A percentile compares a stretch with the other conserved stretches of the same genome.
phyloP scores from a whole-genome alignment of 805 yeast genomes.

The Lipomyces starkeyi region DNA sequence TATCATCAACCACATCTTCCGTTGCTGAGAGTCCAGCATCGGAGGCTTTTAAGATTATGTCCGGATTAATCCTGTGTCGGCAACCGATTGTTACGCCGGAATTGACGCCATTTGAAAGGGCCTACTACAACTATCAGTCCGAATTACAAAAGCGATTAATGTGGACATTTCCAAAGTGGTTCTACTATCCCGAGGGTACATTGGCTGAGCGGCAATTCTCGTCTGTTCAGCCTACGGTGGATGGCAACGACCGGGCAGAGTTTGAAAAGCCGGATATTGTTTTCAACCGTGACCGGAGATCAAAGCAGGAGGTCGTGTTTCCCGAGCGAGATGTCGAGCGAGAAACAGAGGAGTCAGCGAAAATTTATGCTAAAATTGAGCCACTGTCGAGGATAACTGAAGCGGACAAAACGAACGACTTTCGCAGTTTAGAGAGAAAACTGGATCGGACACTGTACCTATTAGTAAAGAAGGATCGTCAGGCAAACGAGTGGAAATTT shows the following conservation, averaged over 20 bases:
- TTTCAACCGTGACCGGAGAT: conserved; percentile 80
- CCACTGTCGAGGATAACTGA: conserved; percentile 75
- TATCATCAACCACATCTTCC: conserved; percentile 7
- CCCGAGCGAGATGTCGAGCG: conserved; percentile 61
- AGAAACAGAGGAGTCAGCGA: conserved; percentile 48
- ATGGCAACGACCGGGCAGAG: conserved; percentile 11
- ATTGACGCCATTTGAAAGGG: conserved; percentile 69
- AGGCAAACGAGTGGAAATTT: conserved; percentile 63
- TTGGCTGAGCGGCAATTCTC: conserved; percentile 81
- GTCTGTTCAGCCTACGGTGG: conserved; percentile 59
- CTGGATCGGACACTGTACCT: conserved; percentile 82
- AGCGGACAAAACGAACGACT: conserved; percentile 72
- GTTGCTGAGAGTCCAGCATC: conserved; percentile 7
- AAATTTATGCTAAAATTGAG: conserved; percentile 66
- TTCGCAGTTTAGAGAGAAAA: conserved; percentile 74
- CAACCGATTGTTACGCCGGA: conserved; percentile 85
- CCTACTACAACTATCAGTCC: conserved; percentile 80
- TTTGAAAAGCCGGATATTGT: conserved; percentile 22
- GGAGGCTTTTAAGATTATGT: conserved; percentile 35
- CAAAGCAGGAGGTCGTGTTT: conserved; percentile 75
- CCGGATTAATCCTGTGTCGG: conserved; percentile 70
- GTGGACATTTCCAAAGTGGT: conserved; percentile 98
- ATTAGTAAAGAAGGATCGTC: conserved; percentile 55
- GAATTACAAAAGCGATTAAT: conserved; percentile 87
- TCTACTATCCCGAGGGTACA: conserved; percentile 88